Conservation (phyloP, 345 rosid species). For the Sisymbrium altissimum region DNA sequence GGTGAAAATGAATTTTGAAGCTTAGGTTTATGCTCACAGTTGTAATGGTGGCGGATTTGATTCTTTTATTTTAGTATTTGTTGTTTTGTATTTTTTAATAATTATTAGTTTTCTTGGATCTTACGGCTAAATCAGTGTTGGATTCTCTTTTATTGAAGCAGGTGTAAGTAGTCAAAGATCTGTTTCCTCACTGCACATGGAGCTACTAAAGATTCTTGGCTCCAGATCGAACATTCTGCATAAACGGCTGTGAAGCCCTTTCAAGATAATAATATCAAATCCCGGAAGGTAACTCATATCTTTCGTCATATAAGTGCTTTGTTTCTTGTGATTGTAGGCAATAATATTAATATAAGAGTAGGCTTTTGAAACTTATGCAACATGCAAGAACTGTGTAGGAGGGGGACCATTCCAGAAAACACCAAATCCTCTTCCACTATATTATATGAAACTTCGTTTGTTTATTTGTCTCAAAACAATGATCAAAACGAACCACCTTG, state of each 20-base stretch:
- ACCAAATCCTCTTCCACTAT: slow-evolving; percentile 34
- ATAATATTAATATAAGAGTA: neutral
- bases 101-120: slow-evolving; percentile 12
- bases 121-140: slow-evolving; percentile 20
- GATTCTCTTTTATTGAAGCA: neutral
- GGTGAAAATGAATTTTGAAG: neutral
- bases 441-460: slow-evolving; percentile 26
- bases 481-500: slow-evolving; percentile 16
- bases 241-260: slow-evolving; percentile 24
- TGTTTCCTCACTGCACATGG: slow-evolving; percentile 36
- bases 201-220: slow-evolving; percentile 35
- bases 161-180: slow-evolving; percentile 29
- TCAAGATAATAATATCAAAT: neutral
- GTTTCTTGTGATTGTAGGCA: neutral
- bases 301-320: neutral
- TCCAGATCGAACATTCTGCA: slow-evolving; percentile 42
- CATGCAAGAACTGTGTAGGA: slow-evolving; percentile 33
- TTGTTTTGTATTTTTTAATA: neutral
- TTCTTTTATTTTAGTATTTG: neutral
- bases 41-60: neutral
- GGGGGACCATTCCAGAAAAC: slow-evolving; percentile 47
- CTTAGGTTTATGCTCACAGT: slow-evolving; percentile 8
- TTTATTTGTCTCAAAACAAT: slow-evolving; percentile 34
- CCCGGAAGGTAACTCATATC: neutral
- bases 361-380: slow-evolving; percentile 2